These are phyloP conservation scores for Venustampulla echinocandica DNA, from an alignment of 495 filamentous ascomycete genomes.

Conservation along the genomic window DNA sequence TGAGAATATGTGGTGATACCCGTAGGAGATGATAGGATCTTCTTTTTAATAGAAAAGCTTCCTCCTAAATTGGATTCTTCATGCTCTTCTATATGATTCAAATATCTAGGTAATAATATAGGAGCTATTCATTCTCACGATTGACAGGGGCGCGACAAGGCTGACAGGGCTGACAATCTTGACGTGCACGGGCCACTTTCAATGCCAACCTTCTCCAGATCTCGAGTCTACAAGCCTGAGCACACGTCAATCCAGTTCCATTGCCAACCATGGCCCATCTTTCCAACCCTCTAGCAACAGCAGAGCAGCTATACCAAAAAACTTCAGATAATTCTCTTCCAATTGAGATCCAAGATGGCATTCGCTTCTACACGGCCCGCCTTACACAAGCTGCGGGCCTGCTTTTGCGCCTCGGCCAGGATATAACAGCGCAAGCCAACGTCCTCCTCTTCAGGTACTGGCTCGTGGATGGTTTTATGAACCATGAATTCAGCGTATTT, in stretches of 20 bases:
- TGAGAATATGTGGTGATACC: conserved; percentile 7
- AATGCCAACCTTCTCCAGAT: too few species aligned
- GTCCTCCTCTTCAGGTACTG: conserved; percentile 87
- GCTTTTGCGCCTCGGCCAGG: conserved; percentile 77
- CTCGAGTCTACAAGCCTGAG: too few species aligned
- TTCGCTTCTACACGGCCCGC: conserved; percentile 58
- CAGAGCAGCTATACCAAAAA: conserved; percentile 57
- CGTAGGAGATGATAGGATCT: too few species aligned
- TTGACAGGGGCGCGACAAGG: too few species aligned
- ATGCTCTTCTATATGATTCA: too few species aligned
- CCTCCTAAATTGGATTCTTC: too few species aligned
- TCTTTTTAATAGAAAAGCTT: too few species aligned
- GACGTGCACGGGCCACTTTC: too few species aligned
- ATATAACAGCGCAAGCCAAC: conserved; percentile 79
- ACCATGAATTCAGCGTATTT: conserved; percentile 39
- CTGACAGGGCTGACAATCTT: too few species aligned
- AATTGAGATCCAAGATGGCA: conserved; percentile 63
- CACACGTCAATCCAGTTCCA: too few species aligned
- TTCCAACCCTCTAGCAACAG: conserved; percentile 79
- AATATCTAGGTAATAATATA: too few species aligned
- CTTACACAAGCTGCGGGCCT: conserved; percentile 85
- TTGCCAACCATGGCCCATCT: conserved; percentile 57
- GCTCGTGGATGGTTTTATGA: conserved; percentile 36
- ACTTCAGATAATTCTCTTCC: conserved; percentile 57
- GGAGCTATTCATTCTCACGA: too few species aligned